Evolutionary conservation across 495 filamentous ascomycete genomes (phyloP).

Genomic region (Darksidea phi): DNA sequence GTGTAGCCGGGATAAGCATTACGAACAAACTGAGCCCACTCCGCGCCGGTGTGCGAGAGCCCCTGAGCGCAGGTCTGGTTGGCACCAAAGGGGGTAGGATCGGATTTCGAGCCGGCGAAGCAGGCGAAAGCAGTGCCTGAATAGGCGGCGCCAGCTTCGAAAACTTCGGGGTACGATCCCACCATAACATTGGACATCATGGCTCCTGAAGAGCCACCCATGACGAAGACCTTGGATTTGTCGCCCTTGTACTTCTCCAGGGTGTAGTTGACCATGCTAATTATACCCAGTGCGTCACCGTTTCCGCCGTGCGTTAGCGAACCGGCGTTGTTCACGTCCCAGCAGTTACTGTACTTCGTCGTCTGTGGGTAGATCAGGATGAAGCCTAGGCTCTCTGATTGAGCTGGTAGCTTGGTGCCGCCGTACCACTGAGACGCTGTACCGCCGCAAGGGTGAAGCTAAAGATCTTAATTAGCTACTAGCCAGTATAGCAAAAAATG

Average conservation of each 20-base stretch:
- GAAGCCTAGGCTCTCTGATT: constrained; percentile 54
- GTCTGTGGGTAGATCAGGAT: constrained; percentile 56
- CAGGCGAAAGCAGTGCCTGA: constrained; percentile 54
- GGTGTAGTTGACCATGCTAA: constrained; percentile 60
- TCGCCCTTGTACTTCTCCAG: constrained; percentile 52
- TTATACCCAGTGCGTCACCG: constrained; percentile 58
- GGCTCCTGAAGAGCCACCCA: constrained; percentile 57
- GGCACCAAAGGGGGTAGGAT: constrained; percentile 29
- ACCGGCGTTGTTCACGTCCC: constrained; percentile 58
- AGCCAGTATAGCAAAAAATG: neutral
- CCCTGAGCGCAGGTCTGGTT: constrained; percentile 51
- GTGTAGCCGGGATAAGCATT: constrained; percentile 49
- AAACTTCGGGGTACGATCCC: constrained; percentile 46
- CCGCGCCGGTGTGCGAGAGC: constrained; percentile 45
- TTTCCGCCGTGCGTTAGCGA: constrained; percentile 59
- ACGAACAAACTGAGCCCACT: constrained; percentile 51
- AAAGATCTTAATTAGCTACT: neutral
- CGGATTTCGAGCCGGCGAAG: constrained; percentile 46
- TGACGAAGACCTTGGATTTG: constrained; percentile 51
- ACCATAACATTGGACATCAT: constrained; percentile 54
- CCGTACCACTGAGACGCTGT: constrained; percentile 52
- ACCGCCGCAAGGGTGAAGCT: constrained; percentile 53
- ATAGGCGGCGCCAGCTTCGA: constrained; percentile 52
- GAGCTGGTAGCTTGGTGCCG: constrained; percentile 49
- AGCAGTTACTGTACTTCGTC: constrained; percentile 53